phyloP scores from a whole-genome alignment of 805 yeast species.

The Yamadazyma sp. region DNA sequence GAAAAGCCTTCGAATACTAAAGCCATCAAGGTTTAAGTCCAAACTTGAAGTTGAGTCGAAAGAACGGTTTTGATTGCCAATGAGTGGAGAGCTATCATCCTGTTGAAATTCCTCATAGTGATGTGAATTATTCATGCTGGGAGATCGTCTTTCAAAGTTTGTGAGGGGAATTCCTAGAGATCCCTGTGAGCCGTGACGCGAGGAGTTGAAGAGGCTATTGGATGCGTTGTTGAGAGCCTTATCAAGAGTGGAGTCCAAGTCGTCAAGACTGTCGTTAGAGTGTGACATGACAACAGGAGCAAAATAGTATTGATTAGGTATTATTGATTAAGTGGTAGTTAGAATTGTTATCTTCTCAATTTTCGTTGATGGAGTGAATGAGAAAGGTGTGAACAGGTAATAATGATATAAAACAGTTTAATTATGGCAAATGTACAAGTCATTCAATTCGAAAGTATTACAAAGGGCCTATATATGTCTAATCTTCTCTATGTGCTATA shows the following conservation, averaged over 20 bases:
- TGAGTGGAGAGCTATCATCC: conserved; percentile 32
- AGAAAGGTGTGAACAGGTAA: too few relatives aligned
- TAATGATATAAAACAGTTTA: too few relatives aligned
- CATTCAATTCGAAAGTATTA: too few relatives aligned
- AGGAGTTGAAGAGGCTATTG: conserved; percentile 35
- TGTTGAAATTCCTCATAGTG: conserved; percentile 12
- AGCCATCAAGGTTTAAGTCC: conserved; percentile 7
- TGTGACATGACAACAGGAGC: conserved; percentile 6
- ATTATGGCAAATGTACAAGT: too few relatives aligned
- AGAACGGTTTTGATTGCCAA: conserved; percentile 21
- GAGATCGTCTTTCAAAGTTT: conserved; percentile 15
- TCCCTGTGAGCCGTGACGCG: conserved; percentile 25
- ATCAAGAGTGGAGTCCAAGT: conserved; percentile 64
- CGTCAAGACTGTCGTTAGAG: conserved; percentile 47
- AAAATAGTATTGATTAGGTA: too few relatives aligned
- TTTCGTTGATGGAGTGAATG: too few relatives aligned
- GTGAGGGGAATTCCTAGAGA: conserved; percentile 32
- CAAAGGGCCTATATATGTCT: too few relatives aligned
- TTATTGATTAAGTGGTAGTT: too few relatives aligned
- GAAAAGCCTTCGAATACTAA: conserved; percentile 12
- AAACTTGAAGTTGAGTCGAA: conserved; percentile 20
- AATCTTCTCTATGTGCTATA: too few relatives aligned
- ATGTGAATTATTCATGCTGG: not conserved
- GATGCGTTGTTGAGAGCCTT: conserved; percentile 58
- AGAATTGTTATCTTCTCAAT: too few relatives aligned